Percentiles rank a stretch among this genome's conserved stretches.
Conservation (phyloP, 108 stramenopile genomes). For the Stephanodiscus minutulus region DNA sequence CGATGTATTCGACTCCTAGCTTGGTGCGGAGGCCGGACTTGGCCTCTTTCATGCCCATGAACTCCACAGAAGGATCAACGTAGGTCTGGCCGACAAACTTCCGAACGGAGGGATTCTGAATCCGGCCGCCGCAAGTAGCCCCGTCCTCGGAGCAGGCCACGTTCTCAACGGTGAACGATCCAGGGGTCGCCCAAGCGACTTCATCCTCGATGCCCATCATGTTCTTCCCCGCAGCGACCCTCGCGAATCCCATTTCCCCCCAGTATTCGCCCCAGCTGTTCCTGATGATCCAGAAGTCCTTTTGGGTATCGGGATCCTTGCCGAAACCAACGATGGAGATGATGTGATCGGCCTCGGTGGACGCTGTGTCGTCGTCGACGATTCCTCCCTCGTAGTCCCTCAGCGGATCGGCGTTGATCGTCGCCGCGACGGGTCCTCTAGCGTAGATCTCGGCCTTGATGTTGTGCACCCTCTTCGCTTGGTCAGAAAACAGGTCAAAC, state of each 20-base stretch:
- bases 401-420: slow-evolving; percentile 70
- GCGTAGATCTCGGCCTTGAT: slow-evolving; percentile 70
- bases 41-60: neutral
- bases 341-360: slow-evolving; percentile 74
- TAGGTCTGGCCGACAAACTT: slow-evolving; percentile 5
- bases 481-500: neutral
- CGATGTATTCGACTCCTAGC: too few relatives aligned
- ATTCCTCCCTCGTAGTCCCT: slow-evolving; percentile 70
- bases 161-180: slow-evolving; percentile 52
- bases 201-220: slow-evolving; percentile 70
- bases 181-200: slow-evolving; percentile 81
- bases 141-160: slow-evolving; percentile 64
- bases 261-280: slow-evolving; percentile 71
- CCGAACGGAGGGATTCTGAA: neutral
- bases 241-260: slow-evolving; percentile 68
- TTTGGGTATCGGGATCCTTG: slow-evolving; percentile 56
- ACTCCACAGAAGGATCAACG: slow-evolving; percentile 31
- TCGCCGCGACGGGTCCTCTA: slow-evolving; percentile 92
- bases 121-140: slow-evolving; percentile 44
- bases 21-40: too few relatives aligned
- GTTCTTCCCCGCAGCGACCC: slow-evolving; percentile 70
- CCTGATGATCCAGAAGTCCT: slow-evolving; percentile 86
- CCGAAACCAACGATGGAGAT: slow-evolving; percentile 94
- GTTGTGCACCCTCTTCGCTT: slow-evolving; percentile 28
- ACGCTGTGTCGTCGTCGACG: slow-evolving; percentile 52